A percentile compares a stretch with the other conserved stretches of the same genome.
Conservation (phyloP, 2,329 filamentous ascomycete species). For the Hymenoscyphus occultus region DNA sequence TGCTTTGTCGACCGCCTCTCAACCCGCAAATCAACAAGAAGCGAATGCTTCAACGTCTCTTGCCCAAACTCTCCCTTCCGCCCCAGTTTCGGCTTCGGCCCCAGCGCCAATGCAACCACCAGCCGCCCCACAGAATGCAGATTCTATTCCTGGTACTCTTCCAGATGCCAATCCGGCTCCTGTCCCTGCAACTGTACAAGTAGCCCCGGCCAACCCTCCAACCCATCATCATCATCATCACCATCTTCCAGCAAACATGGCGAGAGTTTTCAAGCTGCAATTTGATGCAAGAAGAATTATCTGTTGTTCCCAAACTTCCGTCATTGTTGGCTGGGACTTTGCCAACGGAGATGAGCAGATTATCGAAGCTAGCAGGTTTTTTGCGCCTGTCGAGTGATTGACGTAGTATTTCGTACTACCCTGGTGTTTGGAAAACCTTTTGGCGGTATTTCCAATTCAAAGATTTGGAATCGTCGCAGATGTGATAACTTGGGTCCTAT, state of each 20-base stretch:
- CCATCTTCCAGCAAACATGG: conserved; percentile 28
- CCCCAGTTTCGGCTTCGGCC: background rate
- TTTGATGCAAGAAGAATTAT: conserved; percentile 93
- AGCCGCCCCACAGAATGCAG: background rate
- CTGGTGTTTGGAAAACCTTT: too few species aligned
- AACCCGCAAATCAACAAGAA: background rate
- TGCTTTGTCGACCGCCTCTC: background rate
- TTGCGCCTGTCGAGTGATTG: conserved; percentile 56
- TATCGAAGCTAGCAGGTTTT: conserved; percentile 74
- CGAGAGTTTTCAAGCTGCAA: conserved; percentile 88
- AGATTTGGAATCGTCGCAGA: too few species aligned
- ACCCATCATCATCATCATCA: conserved; percentile 17
- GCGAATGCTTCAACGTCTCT: background rate
- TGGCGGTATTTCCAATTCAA: too few species aligned
- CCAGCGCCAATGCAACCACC: conserved; percentile 1
- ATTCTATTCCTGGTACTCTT: background rate
- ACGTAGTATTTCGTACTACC: too few species aligned
- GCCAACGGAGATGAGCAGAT: conserved; percentile 81
- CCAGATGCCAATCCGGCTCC: background rate
- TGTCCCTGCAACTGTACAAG: background rate
- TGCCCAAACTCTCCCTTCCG: background rate
- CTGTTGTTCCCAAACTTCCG: conserved; percentile 86
- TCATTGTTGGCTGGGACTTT: conserved; percentile 98
- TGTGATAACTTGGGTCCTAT: too few species aligned
- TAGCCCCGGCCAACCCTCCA: conserved; percentile 39